Base-by-base conservation (phyloP, 495 filamentous ascomycete species). In the Aspergillus coremiiformis region DNA sequence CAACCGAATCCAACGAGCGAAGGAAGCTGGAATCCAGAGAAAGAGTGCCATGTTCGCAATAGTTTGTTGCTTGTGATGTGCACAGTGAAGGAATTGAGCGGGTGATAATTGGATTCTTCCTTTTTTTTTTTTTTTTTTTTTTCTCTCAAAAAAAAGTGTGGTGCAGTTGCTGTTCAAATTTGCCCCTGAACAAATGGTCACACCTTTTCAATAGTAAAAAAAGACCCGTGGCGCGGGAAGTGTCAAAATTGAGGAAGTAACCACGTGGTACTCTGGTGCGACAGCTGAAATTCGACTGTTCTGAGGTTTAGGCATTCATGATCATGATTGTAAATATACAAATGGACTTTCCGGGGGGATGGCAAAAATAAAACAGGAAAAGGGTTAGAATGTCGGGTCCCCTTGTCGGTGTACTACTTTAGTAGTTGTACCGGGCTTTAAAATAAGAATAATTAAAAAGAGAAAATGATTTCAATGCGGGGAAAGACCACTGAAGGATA, bases 1-100 rank as follows among this genome's bases (percentile, higher is more conserved):
- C 52, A 86, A 75, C 62, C 84, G 83, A 49, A 90, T 71, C 79
- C 84, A 85, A 49, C 78, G 77, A 33, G 84, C 60, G 12, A 85
- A 59, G 37, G 63, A 62, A 26, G 71, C 61, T 2, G 76, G 51
- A 54, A 76, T 63, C 57, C 71, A 74, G 54, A 67, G 62, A 4
- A 68, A 41, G 45, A 64, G 33, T 4, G 59, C 48, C 64, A 71
- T 71, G 43, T 19, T 37, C 6, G 11, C 11, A 26, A 44, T 50
- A 11, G 32, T n/a, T 35, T 12, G 11, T 22, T 26, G 33, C 21
- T 21, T 47, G 19, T n/a, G 26, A 48, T 32, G n/a, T n/a, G n/a
- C n/a, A n/a, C n/a, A n/a, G n/a, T n/a, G 27, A 10, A 14, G 32
- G 5, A 5, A 35, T 35, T 14, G 7, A 35, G 32, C 5, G 32